These are phyloP conservation scores for Posidonia oceanica DNA, from an alignment of 116 monocot genomes.

Conservation along the genomic window DNA sequence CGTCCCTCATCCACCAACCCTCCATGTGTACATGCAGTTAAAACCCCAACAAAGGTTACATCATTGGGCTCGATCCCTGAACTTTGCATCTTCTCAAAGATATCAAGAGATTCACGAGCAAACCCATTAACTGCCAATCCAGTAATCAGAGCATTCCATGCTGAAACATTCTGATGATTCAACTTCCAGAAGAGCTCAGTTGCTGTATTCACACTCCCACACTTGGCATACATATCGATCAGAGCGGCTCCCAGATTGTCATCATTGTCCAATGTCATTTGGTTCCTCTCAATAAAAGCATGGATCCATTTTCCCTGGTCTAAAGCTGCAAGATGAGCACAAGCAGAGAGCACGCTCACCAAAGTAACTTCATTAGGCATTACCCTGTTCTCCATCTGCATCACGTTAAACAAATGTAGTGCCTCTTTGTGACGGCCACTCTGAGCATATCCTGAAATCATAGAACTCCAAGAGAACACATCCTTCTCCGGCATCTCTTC, in stretches of 20 bases:
- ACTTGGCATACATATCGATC: slow-evolving; percentile 41
- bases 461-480: slow-evolving; percentile 38
- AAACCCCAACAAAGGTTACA: slow-evolving; percentile 49
- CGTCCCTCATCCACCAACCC: slow-evolving; percentile 59
- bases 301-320: slow-evolving; percentile 36
- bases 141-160: slow-evolving; percentile 73
- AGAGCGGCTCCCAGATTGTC: slow-evolving; percentile 27
- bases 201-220: slow-evolving; percentile 19
- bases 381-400: slow-evolving; percentile 13
- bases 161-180: slow-evolving; percentile 39
- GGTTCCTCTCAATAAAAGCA: slow-evolving; percentile 25
- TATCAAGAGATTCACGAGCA: slow-evolving; percentile 27
- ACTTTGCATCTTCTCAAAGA: slow-evolving; percentile 42
- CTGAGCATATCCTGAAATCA: slow-evolving; percentile 31
- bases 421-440: slow-evolving; percentile 14
- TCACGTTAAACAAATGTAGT: slow-evolving; percentile 22
- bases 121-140: slow-evolving; percentile 53
- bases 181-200: slow-evolving; percentile 34
- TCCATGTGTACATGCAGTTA: slow-evolving; percentile 61
- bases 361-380: slow-evolving; percentile 31
- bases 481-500: slow-evolving; percentile 31
- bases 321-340: slow-evolving; percentile 28
- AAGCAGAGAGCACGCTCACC: slow-evolving; percentile 32
- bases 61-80: slow-evolving; percentile 37
- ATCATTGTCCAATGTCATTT: slow-evolving; percentile 19